phyloP scores from a whole-genome alignment of 2,329 filamentous ascomycete species.

The Claviceps paspali region DNA sequence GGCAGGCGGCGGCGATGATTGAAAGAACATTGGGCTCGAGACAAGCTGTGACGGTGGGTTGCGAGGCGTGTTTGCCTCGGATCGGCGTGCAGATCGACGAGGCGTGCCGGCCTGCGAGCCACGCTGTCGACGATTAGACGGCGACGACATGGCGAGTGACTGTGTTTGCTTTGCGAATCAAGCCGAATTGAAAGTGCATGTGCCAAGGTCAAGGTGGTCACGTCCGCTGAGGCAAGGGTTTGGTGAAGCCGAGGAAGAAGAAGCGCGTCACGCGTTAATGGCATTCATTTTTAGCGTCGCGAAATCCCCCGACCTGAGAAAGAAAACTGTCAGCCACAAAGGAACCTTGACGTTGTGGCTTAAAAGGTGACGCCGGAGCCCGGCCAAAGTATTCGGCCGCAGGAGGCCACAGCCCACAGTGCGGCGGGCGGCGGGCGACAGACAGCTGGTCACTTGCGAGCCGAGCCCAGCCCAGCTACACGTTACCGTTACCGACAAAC shows the following conservation, averaged over 20 bases:
- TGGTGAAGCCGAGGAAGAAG: neutral
- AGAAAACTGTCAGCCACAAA: no score
- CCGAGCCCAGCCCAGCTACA: neutral
- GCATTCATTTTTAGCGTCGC: neutral
- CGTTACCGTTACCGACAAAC: constrained; percentile 1
- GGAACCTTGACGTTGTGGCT: neutral
- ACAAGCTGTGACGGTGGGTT: constrained; percentile 37
- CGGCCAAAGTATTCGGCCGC: constrained; percentile 4
- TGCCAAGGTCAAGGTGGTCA: no score
- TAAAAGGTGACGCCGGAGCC: neutral
- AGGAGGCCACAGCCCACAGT: no score
- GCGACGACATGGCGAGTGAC: constrained; percentile 24
- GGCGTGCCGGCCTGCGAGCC: constrained; percentile 36
- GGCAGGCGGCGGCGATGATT: constrained; percentile 27
- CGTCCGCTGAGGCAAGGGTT: neutral
- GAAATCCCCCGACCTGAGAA: neutral
- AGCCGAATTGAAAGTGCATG: no score
- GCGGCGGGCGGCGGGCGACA: neutral
- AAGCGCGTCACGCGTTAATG: constrained; percentile 5
- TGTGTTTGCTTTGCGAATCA: neutral
- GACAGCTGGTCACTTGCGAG: constrained; percentile 1
- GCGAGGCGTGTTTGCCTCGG: constrained; percentile 25
- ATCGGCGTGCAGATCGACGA: constrained; percentile 25
- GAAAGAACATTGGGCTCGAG: constrained; percentile 73
- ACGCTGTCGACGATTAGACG: constrained; percentile 30